These are phyloP conservation scores for Aspergillus piperis DNA, from an alignment of 2,329 filamentous ascomycete species.

Conservation along the genomic window DNA sequence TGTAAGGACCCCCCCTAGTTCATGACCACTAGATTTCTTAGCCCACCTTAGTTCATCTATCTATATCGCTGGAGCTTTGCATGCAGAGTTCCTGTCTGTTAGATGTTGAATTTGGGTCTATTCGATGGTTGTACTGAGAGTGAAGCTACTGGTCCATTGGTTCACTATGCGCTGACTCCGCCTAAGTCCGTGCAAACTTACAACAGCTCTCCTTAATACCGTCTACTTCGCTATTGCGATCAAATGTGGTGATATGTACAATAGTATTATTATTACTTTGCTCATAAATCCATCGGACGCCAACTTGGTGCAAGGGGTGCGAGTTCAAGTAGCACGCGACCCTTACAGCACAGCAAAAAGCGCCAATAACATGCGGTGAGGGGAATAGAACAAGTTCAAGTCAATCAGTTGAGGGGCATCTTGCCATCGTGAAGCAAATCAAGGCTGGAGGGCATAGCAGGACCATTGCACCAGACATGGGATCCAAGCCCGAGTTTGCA, in stretches of 20 bases:
- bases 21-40: too few species aligned
- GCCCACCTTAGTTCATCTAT: too few species aligned
- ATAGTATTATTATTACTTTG: constrained; percentile 25
- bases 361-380: constrained; percentile 14
- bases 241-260: constrained; percentile 22
- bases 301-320: constrained; percentile 11
- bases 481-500: not conserved
- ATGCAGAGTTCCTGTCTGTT: too few species aligned
- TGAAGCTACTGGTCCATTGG: not conserved
- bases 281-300: constrained; percentile 19
- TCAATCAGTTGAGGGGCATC: not conserved
- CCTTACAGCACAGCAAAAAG: constrained; percentile 3
- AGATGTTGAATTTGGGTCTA: too few species aligned
- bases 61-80: too few species aligned
- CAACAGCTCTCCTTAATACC: not conserved
- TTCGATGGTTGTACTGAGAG: too few species aligned
- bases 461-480: not conserved
- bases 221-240: constrained; percentile 2
- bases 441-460: not conserved
- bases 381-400: constrained; percentile 18
- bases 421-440: not conserved
- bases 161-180: too few species aligned
- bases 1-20: constrained; percentile 7
- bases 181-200: not conserved
- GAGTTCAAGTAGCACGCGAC: constrained; percentile 12